Evolutionary conservation across 164 flowering plant species (phyloP), one percentile per base, ranked within the genome.

Genomic region (Vitis rupestris): DNA sequence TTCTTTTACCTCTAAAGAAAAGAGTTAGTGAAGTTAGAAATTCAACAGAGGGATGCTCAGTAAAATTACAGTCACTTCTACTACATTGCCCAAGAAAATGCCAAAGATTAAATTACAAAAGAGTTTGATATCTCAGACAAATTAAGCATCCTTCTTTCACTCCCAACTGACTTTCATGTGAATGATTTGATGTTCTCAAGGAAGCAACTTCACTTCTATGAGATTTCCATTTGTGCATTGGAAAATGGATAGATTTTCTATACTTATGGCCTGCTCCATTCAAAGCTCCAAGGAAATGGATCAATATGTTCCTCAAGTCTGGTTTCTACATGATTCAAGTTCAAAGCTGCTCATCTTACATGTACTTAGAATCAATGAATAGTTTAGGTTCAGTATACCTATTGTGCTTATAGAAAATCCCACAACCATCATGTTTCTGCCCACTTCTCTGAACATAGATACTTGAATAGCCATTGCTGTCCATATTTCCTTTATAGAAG

Each of bases 361-460:
- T 37, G 6, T 9, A 10, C 17, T 15, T 12, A 23, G 52, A 61
- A 74, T 58, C 17, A 27, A 23, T 23, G 50, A 64, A 53, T 55
- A 68, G 11, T 31, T 2, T 50, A 67, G 16, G n/a, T 23, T 10
- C 5, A 56, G 57, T 52, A 70, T 79, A 94, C 98, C 79, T 75
- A 70, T 73, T 68, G 4, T 56, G 72, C 77, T 82, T 90, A 70
- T 82, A 92, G 75, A 92, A 92, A 57, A 92, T 83, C 23, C 92
- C 98, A 79, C 98, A 94, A 0, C 98, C 98, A 81, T 92, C 98
- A 66, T 89, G 93, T 81, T 94, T 94, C 67, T 85, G 76, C 64
- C 92, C 94, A 75, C 80, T 86, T 80, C 98, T 88, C 73, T 90
- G 82, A 72, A 87, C 76, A 78, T 91, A 92, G 9, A 86, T 73